phyloP scores from a whole-genome alignment of 306 rosid species.

The Begonia fuchsioides region DNA sequence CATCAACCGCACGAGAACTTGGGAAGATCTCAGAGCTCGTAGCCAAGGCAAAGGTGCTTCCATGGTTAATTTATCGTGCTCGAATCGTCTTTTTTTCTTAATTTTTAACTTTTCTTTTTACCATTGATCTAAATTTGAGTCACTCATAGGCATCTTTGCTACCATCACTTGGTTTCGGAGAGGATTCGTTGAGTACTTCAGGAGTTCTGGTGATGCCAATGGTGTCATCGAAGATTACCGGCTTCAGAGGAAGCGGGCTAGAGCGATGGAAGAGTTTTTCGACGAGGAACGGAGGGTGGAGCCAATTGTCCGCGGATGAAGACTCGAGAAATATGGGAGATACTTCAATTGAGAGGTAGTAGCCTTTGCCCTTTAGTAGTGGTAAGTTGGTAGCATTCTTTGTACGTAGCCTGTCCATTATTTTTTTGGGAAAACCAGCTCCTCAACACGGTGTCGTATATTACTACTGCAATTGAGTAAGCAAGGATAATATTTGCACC shows the following conservation, averaged over 20 bases:
- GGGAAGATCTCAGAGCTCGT: conserved; percentile 28
- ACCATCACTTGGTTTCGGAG: conserved; percentile 70
- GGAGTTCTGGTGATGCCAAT: conserved; percentile 94
- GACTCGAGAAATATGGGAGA: conserved; percentile 6
- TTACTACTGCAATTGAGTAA: too few species aligned
- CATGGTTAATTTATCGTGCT: background rate
- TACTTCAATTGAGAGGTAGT: conserved; percentile 1
- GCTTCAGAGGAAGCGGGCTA: conserved; percentile 69
- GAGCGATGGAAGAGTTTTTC: conserved; percentile 55
- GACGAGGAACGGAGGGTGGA: conserved; percentile 54
- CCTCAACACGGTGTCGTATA: too few species aligned
- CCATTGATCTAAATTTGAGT: background rate
- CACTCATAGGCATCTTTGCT: conserved; percentile 68
- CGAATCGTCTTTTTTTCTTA: background rate
- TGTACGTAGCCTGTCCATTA: too few species aligned
- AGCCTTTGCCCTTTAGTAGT: background rate
- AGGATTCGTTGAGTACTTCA: conserved; percentile 78
- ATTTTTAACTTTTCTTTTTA: background rate
- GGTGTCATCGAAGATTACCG: conserved; percentile 89
- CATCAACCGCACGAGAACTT: conserved; percentile 39
- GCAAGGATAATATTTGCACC: too few species aligned
- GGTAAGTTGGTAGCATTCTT: too few species aligned
- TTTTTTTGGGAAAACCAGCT: too few species aligned
- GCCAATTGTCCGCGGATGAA: conserved; percentile 41
- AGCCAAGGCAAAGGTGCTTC: conserved; percentile 67